Percentiles rank a stretch among this genome's conserved stretches.
Evolutionary conservation across 2,329 filamentous ascomycete species (phyloP).

Genomic region (Claviceps pusilla): DNA sequence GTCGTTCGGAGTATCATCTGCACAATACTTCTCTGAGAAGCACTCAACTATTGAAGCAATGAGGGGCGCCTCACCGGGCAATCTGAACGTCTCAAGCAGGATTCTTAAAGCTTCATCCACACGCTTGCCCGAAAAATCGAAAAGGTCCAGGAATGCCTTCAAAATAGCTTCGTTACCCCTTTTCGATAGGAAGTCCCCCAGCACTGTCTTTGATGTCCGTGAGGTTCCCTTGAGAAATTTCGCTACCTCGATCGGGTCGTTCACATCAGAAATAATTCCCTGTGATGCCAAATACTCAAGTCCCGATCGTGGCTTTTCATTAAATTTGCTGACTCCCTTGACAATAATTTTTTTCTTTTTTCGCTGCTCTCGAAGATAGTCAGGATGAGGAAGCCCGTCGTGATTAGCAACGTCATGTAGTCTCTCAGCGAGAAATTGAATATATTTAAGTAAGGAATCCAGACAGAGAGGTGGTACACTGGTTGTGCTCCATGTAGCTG

Average conservation of each 20-base stretch:
- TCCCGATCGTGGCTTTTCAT: slow-evolving; percentile 82
- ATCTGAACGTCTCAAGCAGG: slow-evolving; percentile 79
- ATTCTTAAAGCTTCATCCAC: slow-evolving; percentile 81
- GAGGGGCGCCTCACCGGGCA: slow-evolving; percentile 82
- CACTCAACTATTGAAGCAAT: slow-evolving; percentile 84
- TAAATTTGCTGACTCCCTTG: slow-evolving; percentile 78
- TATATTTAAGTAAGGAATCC: slow-evolving; percentile 77
- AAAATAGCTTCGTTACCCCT: slow-evolving; percentile 75
- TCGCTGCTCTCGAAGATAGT: slow-evolving; percentile 53
- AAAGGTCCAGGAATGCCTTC: slow-evolving; percentile 68
- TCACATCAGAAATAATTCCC: slow-evolving; percentile 65
- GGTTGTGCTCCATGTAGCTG: slow-evolving; percentile 95
- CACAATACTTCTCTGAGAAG: slow-evolving; percentile 76
- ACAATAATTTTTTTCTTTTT: slow-evolving; percentile 78
- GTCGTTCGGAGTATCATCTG: slow-evolving; percentile 51
- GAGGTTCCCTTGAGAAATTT: slow-evolving; percentile 76
- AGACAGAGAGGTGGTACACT: slow-evolving; percentile 92
- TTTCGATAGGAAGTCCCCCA: slow-evolving; percentile 90
- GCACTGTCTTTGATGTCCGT: slow-evolving; percentile 72
- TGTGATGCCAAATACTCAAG: slow-evolving; percentile 73
- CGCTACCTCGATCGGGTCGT: slow-evolving; percentile 66
- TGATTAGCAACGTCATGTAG: slow-evolving; percentile 53
- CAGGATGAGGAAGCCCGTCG: slow-evolving; percentile 52
- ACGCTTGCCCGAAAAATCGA: slow-evolving; percentile 74
- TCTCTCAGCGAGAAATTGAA: slow-evolving; percentile 82